These are phyloP conservation scores for Truncatella angustata DNA, from an alignment of 2,329 filamentous ascomycete genomes.

Conservation along the genomic window DNA sequence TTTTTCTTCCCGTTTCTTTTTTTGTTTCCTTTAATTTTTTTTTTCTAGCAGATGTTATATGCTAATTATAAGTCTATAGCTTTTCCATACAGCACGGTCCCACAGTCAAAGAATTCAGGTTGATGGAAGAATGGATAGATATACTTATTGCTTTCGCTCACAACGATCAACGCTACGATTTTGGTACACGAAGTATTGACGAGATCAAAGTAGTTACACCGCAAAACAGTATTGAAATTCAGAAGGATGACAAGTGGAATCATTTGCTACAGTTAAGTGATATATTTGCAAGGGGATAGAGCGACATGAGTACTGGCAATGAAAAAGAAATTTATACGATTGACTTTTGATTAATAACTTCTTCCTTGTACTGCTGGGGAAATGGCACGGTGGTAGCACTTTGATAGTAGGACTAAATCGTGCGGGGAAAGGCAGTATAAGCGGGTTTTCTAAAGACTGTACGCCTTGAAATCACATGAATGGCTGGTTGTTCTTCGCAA, in stretches of 20 bases:
- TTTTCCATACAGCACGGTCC: slow-evolving; percentile 39
- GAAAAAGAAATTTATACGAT: no score
- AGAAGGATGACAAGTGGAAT: slow-evolving; percentile 33
- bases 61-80: slow-evolving; percentile 16
- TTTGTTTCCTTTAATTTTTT: neutral
- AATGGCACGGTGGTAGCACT: no score
- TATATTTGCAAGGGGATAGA: slow-evolving; percentile 25
- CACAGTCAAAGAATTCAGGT: slow-evolving; percentile 26
- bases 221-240: slow-evolving; percentile 29
- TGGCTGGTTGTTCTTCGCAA: no score
- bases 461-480: no score
- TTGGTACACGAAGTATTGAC: slow-evolving; percentile 32
- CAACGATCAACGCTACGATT: slow-evolving; percentile 24
- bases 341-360: neutral
- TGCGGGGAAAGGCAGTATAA: neutral
- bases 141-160: slow-evolving; percentile 37
- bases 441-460: neutral
- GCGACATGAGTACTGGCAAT: no score
- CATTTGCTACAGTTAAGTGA: slow-evolving; percentile 27
- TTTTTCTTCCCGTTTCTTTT: neutral
- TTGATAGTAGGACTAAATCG: neutral
- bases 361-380: neutral
- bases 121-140: slow-evolving; percentile 38
- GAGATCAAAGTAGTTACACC: slow-evolving; percentile 35
- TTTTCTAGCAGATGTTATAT: no score